Percentiles rank a stretch among this genome's conserved stretches.
phyloP scores from a whole-genome alignment of 2,329 filamentous ascomycete species.

The Pseudopithomyces maydicus region DNA sequence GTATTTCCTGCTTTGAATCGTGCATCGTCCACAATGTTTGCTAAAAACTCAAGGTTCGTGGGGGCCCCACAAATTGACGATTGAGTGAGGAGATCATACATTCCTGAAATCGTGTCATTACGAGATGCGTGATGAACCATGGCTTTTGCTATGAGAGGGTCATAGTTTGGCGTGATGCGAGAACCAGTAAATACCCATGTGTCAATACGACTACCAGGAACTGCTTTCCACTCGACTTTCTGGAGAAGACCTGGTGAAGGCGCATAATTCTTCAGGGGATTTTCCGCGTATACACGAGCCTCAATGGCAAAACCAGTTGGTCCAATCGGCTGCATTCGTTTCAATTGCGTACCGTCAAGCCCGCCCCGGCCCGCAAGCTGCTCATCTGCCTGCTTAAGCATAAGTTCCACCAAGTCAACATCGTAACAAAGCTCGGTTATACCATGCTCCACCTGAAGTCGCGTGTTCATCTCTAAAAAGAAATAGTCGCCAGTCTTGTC shows the following conservation, averaged over 20 bases:
- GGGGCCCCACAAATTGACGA: slow-evolving; percentile 59
- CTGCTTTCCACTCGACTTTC: slow-evolving; percentile 60
- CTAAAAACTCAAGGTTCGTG: slow-evolving; percentile 63
- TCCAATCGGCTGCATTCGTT: slow-evolving; percentile 47
- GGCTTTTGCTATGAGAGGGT: slow-evolving; percentile 63
- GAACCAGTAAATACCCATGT: slow-evolving; percentile 67
- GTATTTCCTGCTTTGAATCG: slow-evolving; percentile 58
- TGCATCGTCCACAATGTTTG: slow-evolving; percentile 53
- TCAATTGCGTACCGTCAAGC: slow-evolving; percentile 48
- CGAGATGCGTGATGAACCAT: slow-evolving; percentile 58
- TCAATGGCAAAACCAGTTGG: slow-evolving; percentile 59
- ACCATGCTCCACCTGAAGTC: slow-evolving; percentile 63
- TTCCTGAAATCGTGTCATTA: slow-evolving; percentile 50
- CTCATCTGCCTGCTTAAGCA: slow-evolving; percentile 61
- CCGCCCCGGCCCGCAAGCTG: slow-evolving; percentile 53
- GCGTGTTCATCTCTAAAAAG: slow-evolving; percentile 65
- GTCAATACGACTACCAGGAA: slow-evolving; percentile 60
- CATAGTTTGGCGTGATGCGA: slow-evolving; percentile 62
- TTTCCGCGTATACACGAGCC: slow-evolving; percentile 62
- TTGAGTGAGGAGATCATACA: slow-evolving; percentile 50
- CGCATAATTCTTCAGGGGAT: slow-evolving; percentile 62
- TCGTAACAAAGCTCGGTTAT: slow-evolving; percentile 63
- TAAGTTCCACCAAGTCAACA: slow-evolving; percentile 60
- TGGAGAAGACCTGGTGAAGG: slow-evolving; percentile 66
- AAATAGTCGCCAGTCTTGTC: slow-evolving; percentile 80